Evolutionary conservation across 23 red algal genomes (phyloP), one percentile per base, ranked within the genome.

Genomic region (Cyanidium caldarium): DNA sequence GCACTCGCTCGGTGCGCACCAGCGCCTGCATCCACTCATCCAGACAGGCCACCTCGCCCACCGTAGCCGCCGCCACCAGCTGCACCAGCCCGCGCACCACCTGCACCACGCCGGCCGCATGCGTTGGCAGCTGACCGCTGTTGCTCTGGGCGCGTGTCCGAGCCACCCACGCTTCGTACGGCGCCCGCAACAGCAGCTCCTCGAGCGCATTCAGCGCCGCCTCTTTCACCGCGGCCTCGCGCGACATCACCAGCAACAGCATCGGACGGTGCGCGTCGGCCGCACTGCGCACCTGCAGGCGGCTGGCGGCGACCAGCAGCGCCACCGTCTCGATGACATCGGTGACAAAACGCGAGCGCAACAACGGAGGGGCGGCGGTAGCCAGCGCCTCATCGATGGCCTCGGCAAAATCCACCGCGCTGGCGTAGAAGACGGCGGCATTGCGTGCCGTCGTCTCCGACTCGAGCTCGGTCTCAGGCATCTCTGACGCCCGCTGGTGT

Each of bases 291-390:
- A 94, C 81, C 45, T 86, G 69, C 46, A 94, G 85, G 38, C 85
- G 72, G 65, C 67, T 70, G 13, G 76, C 81, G 29, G 72, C 76
- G 23, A 80, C 70, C 39, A 94, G 66, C 12, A 77, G 57, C 35
- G 61, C 40, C 12, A 94, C 71, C 15, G 88, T 73, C 56, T 94
- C 88, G 28, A 80, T 33, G 20, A 94, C 88, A 69, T 94, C 88
- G 20, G 78, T 75, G n/a, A 75, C 69, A 58, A 68, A 80, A 44
- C 76, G 79, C 16, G 88, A 94, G 29, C 82, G 79, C 30, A 85
- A 70, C 68, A 94, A n/a, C n/a, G n/a, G 69, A 25, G 70, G 56
- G 45, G 67, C 71, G 25, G 76, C n/a, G 13, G 44, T 75, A 37
- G 42, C 15, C 39, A 92, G 43, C 5, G 70, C 86, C 13, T 44